phyloP scores from a whole-genome alignment of 805 yeast genomes.

The Ascoidea tarda region DNA sequence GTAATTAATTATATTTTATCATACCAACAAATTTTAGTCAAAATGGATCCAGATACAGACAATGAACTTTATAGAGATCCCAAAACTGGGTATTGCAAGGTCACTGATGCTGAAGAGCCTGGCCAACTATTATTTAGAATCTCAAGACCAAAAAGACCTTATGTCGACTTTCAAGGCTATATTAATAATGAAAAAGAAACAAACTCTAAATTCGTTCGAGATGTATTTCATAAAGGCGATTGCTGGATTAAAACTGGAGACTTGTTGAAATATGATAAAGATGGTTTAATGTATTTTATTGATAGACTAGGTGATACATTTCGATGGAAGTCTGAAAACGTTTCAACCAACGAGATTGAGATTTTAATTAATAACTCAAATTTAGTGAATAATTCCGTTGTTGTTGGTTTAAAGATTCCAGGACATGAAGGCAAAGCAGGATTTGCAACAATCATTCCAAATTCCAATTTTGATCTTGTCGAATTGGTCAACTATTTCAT shows the following conservation, averaged over 20 bases:
- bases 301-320: slow-evolving; percentile 93
- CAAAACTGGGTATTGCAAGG: slow-evolving; percentile 42
- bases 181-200: slow-evolving; percentile 71
- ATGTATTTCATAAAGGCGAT: slow-evolving; percentile 77
- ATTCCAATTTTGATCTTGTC: slow-evolving; percentile 18
- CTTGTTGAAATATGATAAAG: slow-evolving; percentile 50
- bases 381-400: slow-evolving; percentile 52
- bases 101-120: slow-evolving; percentile 46
- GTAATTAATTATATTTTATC: slow-evolving; percentile 36
- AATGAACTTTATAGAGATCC: slow-evolving; percentile 52
- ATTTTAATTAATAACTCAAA: slow-evolving; percentile 37
- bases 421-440: slow-evolving; percentile 94
- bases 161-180: slow-evolving; percentile 79
- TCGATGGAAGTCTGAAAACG: slow-evolving; percentile 95
- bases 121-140: slow-evolving; percentile 82
- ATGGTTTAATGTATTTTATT: slow-evolving; percentile 66
- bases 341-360: slow-evolving; percentile 87
- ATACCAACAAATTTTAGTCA: slow-evolving; percentile 44
- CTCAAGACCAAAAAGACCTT: slow-evolving; percentile 45
- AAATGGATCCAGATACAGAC: slow-evolving; percentile 50
- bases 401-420: slow-evolving; percentile 77
- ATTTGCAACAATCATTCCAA: slow-evolving; percentile 59
- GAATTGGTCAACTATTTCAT: slow-evolving; percentile 22
- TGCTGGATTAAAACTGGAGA: slow-evolving; percentile 90
- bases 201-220: slow-evolving; percentile 52